phyloP scores from a whole-genome alignment of 202 grass and related monocot genomes.

The Zoysia matrella region DNA sequence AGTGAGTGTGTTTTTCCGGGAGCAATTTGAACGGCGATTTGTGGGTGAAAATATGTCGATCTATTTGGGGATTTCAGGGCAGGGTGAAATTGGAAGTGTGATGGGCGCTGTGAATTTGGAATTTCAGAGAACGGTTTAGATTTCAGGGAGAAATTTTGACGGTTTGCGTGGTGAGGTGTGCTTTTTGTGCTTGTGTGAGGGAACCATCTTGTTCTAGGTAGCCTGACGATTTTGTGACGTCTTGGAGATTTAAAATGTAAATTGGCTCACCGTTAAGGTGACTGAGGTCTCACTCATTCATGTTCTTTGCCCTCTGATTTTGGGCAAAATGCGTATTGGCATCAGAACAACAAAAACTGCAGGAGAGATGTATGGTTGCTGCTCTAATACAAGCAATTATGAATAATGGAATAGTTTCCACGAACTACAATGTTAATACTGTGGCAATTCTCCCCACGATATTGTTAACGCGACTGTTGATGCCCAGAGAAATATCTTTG shows the following conservation, averaged over 20 bases:
- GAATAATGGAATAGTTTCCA: no score
- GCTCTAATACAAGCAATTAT: no score
- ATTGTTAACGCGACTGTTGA: no score
- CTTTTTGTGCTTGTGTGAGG: neutral
- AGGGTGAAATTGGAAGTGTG: constrained; percentile 2
- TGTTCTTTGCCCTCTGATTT: neutral
- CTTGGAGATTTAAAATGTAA: neutral
- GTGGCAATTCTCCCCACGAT: no score
- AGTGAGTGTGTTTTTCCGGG: constrained; percentile 39
- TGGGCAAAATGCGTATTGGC: neutral
- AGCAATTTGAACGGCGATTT: constrained; percentile 43
- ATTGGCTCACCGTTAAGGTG: neutral
- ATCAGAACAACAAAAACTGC: neutral
- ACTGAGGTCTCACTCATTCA: neutral
- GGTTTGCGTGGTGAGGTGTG: neutral
- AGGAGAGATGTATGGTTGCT: no score
- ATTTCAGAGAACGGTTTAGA: neutral
- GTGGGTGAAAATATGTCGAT: neutral
- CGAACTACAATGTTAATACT: no score
- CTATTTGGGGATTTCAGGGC: neutral
- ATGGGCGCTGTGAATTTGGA: constrained; percentile 9
- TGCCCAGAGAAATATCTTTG: no score
- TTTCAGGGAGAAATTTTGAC: constrained; percentile 20
- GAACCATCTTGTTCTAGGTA: no score
- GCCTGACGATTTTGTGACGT: neutral